These are phyloP conservation scores for Dentipellis fragilis DNA, from an alignment of 768 basidiomycete species.

Conservation along the genomic window DNA sequence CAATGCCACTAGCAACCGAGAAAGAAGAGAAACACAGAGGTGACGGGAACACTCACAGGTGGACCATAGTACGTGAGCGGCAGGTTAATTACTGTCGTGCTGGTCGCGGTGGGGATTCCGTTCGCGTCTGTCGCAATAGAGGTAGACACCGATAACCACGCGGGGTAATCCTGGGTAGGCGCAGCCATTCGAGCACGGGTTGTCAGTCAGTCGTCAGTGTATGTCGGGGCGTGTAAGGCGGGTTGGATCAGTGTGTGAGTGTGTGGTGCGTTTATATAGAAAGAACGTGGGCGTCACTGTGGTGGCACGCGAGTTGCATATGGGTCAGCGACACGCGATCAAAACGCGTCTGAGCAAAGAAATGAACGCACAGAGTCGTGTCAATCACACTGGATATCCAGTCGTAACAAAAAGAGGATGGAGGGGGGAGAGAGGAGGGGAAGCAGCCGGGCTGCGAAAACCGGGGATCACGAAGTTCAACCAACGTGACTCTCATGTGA, in stretches of 20 bases:
- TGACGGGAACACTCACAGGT: conserved; percentile 42
- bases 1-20: not conserved
- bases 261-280: not conserved
- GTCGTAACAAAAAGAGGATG: not conserved
- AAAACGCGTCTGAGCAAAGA: not conserved
- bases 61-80: conserved; percentile 80
- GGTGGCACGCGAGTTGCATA: not conserved
- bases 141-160: conserved; percentile 60
- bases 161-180: conserved; percentile 57
- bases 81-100: conserved; percentile 46
- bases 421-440: not conserved
- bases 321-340: not conserved
- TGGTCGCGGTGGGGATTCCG: conserved; percentile 46
- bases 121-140: conserved; percentile 41
- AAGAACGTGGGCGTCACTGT: not conserved
- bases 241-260: not conserved
- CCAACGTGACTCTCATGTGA: not conserved
- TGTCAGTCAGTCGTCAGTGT: not conserved
- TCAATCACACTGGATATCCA: not conserved
- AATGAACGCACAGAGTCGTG: not conserved
- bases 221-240: not conserved
- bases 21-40: not conserved
- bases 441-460: not conserved
- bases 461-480: not conserved
- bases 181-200: conserved; percentile 32